These are phyloP conservation scores for Chimonanthus salicifolius DNA, from an alignment of 164 flowering plant species.

Conservation along the genomic window DNA sequence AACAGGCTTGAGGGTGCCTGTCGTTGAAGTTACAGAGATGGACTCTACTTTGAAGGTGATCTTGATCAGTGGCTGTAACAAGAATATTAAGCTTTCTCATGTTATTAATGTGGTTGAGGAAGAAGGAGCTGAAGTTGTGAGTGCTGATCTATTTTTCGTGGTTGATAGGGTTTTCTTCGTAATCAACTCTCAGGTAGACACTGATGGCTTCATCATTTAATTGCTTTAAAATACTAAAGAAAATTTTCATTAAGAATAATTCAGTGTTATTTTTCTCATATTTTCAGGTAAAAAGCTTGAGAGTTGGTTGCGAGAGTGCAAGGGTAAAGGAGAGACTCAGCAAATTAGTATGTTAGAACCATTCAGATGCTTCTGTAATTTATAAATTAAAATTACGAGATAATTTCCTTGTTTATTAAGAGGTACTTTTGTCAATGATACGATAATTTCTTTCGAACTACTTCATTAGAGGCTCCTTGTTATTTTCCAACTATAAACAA, in stretches of 20 bases:
- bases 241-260: background rate
- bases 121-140: slow-evolving; percentile 46
- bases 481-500: too few species aligned
- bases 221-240: background rate
- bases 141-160: slow-evolving; percentile 22
- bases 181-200: slow-evolving; percentile 40
- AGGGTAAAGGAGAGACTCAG: slow-evolving; percentile 33
- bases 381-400: too few species aligned
- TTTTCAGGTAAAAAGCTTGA: slow-evolving; percentile 35
- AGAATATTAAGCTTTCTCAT: slow-evolving; percentile 33
- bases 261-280: background rate
- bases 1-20: slow-evolving; percentile 16
- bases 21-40: slow-evolving; percentile 33
- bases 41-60: slow-evolving; percentile 35
- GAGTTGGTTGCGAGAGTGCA: slow-evolving; percentile 44
- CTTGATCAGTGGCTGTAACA: slow-evolving; percentile 29
- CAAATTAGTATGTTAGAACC: slow-evolving; percentile 19
- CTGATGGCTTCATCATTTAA: background rate
- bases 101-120: slow-evolving; percentile 33
- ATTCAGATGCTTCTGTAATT: too few species aligned
- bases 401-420: too few species aligned
- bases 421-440: too few species aligned
- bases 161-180: slow-evolving; percentile 32
- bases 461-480: too few species aligned
- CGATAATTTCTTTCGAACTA: too few species aligned